A percentile compares a stretch with the other conserved stretches of the same genome.
Conservation (phyloP, 1,139 yeast species). For the Scheffersomyces titani region DNA sequence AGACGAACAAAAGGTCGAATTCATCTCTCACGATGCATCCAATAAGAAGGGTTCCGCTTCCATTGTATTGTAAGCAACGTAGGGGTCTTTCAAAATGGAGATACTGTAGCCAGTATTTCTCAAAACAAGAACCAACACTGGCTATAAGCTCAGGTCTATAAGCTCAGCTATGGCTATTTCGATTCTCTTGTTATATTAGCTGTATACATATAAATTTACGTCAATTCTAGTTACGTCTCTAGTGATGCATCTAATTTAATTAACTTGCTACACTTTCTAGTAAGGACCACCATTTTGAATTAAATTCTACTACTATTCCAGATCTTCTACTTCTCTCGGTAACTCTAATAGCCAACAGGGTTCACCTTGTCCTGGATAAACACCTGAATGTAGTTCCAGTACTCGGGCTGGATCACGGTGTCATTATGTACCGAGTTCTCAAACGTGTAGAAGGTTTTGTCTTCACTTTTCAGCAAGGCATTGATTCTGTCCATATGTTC, state of each 20-base stretch:
- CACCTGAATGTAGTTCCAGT: conserved; percentile 68
- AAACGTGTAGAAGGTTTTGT: conserved; percentile 54
- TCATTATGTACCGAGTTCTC: conserved; percentile 75
- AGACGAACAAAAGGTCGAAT: conserved; percentile 74
- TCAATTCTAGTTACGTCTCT: conserved; percentile 9
- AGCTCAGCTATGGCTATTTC: not conserved
- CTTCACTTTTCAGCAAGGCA: conserved; percentile 45
- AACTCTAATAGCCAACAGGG: conserved; percentile 35
- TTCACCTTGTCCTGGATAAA: conserved; percentile 51
- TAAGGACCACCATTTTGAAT: too few species aligned
- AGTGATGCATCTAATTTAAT: conserved; percentile 3
- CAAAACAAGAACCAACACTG: not conserved
- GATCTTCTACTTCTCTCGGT: too few species aligned
- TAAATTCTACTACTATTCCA: not conserved
- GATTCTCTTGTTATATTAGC: conserved; percentile 4
- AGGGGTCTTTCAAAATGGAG: not conserved
- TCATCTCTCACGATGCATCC: conserved; percentile 63
- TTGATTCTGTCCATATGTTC: conserved; percentile 69
- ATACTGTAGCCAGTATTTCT: not conserved
- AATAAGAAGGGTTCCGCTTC: conserved; percentile 46
- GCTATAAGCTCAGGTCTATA: not conserved
- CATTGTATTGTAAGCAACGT: conserved; percentile 32
- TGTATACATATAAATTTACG: conserved; percentile 22
- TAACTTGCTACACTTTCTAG: too few species aligned
- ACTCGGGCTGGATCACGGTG: conserved; percentile 68